Base-by-base conservation (phyloP, 2,329 filamentous ascomycete genomes). In the Fusarium nematophilum region DNA sequence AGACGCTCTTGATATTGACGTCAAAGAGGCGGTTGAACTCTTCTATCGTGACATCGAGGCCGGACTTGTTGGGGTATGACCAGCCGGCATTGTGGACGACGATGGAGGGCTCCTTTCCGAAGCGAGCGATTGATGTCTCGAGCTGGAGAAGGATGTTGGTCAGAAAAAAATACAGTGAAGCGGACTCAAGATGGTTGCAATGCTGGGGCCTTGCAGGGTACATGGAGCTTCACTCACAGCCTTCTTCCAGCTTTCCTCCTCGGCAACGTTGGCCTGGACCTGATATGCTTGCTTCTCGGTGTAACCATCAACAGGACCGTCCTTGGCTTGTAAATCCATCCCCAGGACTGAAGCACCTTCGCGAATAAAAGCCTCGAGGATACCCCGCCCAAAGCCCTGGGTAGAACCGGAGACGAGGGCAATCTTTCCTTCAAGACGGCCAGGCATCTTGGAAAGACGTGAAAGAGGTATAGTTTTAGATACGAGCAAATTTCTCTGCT, bases 181-280 rank as follows among this genome's bases (percentile, higher is more conserved):
- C n/a, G n/a, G n/a, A n/a, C n/a, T n/a, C n/a, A n/a, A n/a, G n/a
- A n/a, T n/a, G n/a, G n/a, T n/a, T 27, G 2, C n/a, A 25, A n/a
- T 9, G 13, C 27, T 13, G 13, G 27, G 27, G 27, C 8, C 8
- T 29, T 29, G 27, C 8, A 29, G 15, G 5, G 23, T 9, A n/a
- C n/a, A n/a, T n/a, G n/a, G n/a, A n/a, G n/a, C 4, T n/a, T 14
- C 2, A 37, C 60, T 34, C 47, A 59, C 58, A 27, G 57, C 51
- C 26, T 62, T 59, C 9, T 27, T 13, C 61, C 57, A 62, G 31
- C 50, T 59, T 5, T 50, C 57, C 9, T 64, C 57, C 44, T 64
- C 57, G 7, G 61, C 53, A 25, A 64, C 61, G 13, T 64, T 53
- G 51, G 61, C 61, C 21, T 62, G 39, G 30, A 64, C 59, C 43